Base-by-base conservation (phyloP, 352 stramenopile species). In the Lagenidium sp. region DNA sequence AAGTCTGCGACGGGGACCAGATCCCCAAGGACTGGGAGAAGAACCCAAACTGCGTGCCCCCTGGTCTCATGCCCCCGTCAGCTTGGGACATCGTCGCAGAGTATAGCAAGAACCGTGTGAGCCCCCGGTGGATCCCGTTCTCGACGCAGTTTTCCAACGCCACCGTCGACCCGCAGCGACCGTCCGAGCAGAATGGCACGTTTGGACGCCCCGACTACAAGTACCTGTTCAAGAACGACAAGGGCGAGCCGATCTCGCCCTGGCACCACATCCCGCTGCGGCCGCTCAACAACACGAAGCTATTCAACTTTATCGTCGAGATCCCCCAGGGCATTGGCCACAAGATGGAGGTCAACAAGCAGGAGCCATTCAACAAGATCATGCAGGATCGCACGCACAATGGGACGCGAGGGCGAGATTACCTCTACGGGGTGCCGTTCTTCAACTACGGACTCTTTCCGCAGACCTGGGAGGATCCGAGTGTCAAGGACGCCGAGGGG, bases 341-440 rank as follows among this genome's bases (percentile, higher is more conserved):
- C 39, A 99, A 99, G 74, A 99, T 99, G 94, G 97, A 99, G 63
- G 88, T 99, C 24, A 95, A 94, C 65, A 99, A 98, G 51, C 76
- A 88, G 21, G 42, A 86, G 13, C 53, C 55, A 11, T 82, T 89
- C 65, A 99, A 99, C 65, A 86, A 91, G 5, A 99, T 99, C 66
- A 96, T 93, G 68, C 96, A 99, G 64, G 97, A 99, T 71, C 90
- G 82, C 41, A 99, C 98, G 40, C 98, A 99, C 60, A 65, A 88
- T 37, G 85, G 92, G 50, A 85, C 79, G 28, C 80, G 97, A 38
- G 96, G 97, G 38, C 98, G 83, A 41, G 82, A 88, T 47, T 93
- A 99, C 65, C 92, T 95, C 21, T 99, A 99, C 58, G 96, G 94
- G 36, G 91, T 95, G 11, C 91, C 95, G 0, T 98, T 98, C 63